Base-by-base conservation (phyloP, 441 rosid genomes). In the Croton laevigatus region DNA sequence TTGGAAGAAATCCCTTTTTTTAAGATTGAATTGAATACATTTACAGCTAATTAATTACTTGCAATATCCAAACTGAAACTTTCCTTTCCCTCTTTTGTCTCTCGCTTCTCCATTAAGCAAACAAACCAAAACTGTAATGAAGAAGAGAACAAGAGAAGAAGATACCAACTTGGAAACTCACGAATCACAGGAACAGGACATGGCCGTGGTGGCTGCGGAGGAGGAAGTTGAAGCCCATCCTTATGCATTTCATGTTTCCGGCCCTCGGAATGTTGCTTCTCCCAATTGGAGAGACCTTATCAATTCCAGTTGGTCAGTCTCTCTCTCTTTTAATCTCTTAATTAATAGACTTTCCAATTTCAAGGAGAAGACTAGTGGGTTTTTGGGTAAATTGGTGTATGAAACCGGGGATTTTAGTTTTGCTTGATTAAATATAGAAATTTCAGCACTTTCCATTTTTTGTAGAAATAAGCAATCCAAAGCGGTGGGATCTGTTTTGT, bases 221-320 rank as follows among this genome's bases (percentile, higher is more conserved):
- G 83, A 80, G 22, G 77, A 73, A 46, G 83, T 79, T 19, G 76
- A 73, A 46, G 83, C 86, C 59, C 96, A 89, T 69, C 97, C 95
- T 2, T 89, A 89, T 55, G 91, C 94, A 40, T 94, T 91, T 79
- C 92, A 89, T 44, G 93, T 91, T 5, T 88, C 95, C 3, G 97
- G 97, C 4, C 98, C 97, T 45, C 87, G 96, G 12, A 94, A 94
- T 69, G 82, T 90, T 0, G 83, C 89, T 81, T 80, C 89, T 65
- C 97, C 96, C 55, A 92, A 88, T 55, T 92, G 98, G 99, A 87
- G 96, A 84, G 99, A 94, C 68, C 91, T 92, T 70, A 84, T 92
- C 71, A 86, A 51, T 77, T 94, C 97, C 17, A 92, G 91, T 76
- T 94, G 98, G 99, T 94, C 42, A 66, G 88, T 79, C 3, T 51